phyloP scores from a whole-genome alignment of 768 basidiomycete species.

The Tulasnella sp. region DNA sequence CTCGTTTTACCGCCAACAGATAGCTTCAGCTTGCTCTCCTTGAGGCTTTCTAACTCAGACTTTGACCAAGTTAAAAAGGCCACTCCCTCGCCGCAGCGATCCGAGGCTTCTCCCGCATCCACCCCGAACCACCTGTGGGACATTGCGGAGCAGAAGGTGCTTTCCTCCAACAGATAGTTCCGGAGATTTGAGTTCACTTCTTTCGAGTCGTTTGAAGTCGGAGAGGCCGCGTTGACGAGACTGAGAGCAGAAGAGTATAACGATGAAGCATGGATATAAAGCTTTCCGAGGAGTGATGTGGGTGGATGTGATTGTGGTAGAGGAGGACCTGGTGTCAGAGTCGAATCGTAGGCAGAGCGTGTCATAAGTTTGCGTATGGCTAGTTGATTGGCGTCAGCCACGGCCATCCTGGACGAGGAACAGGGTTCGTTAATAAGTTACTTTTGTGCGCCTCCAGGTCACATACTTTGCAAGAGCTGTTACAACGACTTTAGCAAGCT shows the following conservation, averaged over 20 bases:
- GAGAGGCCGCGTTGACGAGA: constrained; percentile 29
- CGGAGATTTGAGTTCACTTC: constrained; percentile 59
- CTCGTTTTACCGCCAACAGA: constrained; percentile 38
- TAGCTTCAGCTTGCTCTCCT: constrained; percentile 38
- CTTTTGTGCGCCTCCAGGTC: not conserved
- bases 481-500: constrained; percentile 63
- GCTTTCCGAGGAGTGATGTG: constrained; percentile 77
- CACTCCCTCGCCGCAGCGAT: constrained; percentile 57
- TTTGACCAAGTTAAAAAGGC: constrained; percentile 67
- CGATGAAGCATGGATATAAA: constrained; percentile 76
- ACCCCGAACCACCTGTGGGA: constrained; percentile 95
- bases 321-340: constrained; percentile 80
- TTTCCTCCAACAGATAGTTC: constrained; percentile 61
- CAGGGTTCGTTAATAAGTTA: not conserved
- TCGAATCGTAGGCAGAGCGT: constrained; percentile 66
- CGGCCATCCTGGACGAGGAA: constrained; percentile 45
- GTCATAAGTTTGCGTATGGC: constrained; percentile 87
- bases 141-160: constrained; percentile 55
- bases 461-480: constrained; percentile 74
- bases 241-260: constrained; percentile 69
- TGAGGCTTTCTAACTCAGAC: constrained; percentile 59
- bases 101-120: constrained; percentile 73
- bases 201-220: not conserved
- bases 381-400: constrained; percentile 85
- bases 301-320: constrained; percentile 89